Base-by-base conservation (phyloP, 176 grass and related monocot species). In the Oryza glaberrima region DNA sequence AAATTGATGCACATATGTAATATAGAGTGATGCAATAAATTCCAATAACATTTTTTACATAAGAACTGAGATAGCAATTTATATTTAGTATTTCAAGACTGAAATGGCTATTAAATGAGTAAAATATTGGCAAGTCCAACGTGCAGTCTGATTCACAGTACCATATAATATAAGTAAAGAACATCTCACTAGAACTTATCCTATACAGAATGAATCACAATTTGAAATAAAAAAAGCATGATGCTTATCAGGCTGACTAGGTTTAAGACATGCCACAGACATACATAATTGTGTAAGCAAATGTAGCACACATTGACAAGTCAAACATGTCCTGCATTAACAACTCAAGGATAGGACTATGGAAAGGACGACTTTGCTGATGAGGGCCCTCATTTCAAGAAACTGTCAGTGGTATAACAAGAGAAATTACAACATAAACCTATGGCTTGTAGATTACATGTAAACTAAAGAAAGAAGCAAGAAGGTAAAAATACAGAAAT, bases 301-400 rank as follows among this genome's bases (percentile, higher is more conserved):
- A 91, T 56, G 25, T 0, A 76, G 54, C 64, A 77, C 64, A 46
- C 9, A 76, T 81, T 17, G 45, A 19, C 35, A 72, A 72, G 89
- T 84, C 84, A 87, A 83, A 91, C 43, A 4, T 66, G 70, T 54
- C 70, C 35, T 7, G 26, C 52, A 72, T 84, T 36, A 67, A 35
- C 43, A 25, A 71, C 3, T 52, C 67, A 90, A 77, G 46, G 43
- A 72, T 49, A 77, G 4, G 54, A 19, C 41, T 46, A 49, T 40
- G 47, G 3, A 83, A 46, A 73, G 46, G 1, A 65, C 17, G 80
- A 3, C 4, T 35, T 69, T 70, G 12, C 58, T 52, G 48, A n/a
- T 22, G 70, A 26, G 1, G 1, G 11, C 80, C 74, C 34, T n/a
- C 13, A 67, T 79, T 84, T 80, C 12, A 87, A 51, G 11, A 79